Percentiles rank a stretch among this genome's conserved stretches.
Evolutionary conservation across 495 filamentous ascomycete species (phyloP).

Genomic region (Podospora pseudoanserina): DNA sequence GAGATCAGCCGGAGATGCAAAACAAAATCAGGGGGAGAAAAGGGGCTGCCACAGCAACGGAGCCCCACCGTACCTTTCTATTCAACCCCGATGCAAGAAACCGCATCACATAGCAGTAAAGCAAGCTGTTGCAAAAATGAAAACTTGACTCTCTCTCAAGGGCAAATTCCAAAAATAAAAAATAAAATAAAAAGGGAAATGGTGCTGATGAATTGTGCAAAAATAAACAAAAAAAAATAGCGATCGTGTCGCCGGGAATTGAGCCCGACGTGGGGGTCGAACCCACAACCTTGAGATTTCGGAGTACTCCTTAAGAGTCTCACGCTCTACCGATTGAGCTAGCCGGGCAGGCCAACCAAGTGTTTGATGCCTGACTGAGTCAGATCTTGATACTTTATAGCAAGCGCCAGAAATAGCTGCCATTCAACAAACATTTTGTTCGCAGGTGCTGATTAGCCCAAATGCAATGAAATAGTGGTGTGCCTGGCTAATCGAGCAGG

Average conservation of each 20-base stretch:
- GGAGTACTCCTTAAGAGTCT: constrained; percentile 61
- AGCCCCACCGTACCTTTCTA: background rate
- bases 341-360: constrained; percentile 40
- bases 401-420: too few species aligned
- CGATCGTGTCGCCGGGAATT: constrained; percentile 18
- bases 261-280: constrained; percentile 29
- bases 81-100: background rate
- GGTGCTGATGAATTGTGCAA: background rate
- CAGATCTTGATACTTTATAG: too few species aligned
- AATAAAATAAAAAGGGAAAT: too few species aligned
- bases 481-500: too few species aligned
- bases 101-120: too few species aligned
- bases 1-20: background rate
- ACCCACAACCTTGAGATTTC: constrained; percentile 28
- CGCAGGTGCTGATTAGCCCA: too few species aligned
- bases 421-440: too few species aligned
- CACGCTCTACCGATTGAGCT: constrained; percentile 84
- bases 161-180: too few species aligned
- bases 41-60: background rate
- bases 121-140: too few species aligned
- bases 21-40: background rate
- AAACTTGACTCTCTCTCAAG: too few species aligned
- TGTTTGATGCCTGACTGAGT: background rate
- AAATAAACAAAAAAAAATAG: background rate
- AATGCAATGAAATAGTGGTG: too few species aligned